These are phyloP conservation scores for Hirschfeldia incana DNA, from an alignment of 345 rosid genomes.

Conservation along the genomic window DNA sequence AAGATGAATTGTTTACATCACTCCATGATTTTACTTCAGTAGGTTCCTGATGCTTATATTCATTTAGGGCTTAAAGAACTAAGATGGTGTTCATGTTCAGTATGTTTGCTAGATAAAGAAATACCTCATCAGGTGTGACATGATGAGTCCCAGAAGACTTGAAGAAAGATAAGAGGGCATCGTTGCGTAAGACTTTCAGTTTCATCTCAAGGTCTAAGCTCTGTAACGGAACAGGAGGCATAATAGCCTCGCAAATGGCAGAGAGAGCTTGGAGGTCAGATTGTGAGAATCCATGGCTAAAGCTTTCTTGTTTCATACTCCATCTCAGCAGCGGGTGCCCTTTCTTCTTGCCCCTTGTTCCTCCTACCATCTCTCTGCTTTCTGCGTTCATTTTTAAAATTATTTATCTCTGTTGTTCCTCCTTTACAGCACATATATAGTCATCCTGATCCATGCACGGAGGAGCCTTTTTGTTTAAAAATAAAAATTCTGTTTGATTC, in stretches of 20 bases:
- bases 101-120: not conserved
- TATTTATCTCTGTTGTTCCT: not conserved
- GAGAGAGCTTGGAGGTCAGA: constrained; percentile 64
- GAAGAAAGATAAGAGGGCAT: constrained; percentile 52
- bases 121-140: constrained; percentile 64
- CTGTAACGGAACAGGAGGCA: constrained; percentile 58
- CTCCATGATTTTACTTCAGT: not conserved
- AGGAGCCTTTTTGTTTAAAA: not conserved
- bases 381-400: not conserved
- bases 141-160: constrained; percentile 57
- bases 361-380: constrained; percentile 3
- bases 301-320: constrained; percentile 28
- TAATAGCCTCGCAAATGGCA: constrained; percentile 60
- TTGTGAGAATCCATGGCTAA: constrained; percentile 64
- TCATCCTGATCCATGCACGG: not conserved
- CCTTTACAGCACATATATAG: not conserved
- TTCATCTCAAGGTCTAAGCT: constrained; percentile 31
- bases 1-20: not conserved
- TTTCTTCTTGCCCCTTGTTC: constrained; percentile 34
- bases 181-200: constrained; percentile 34
- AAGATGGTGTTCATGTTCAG: not conserved
- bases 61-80: not conserved
- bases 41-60: not conserved
- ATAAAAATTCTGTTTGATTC: not conserved
- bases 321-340: constrained; percentile 62